These are phyloP conservation scores for Fusarium keratoplasticum DNA, from an alignment of 2,329 filamentous ascomycete species.

Conservation along the genomic window DNA sequence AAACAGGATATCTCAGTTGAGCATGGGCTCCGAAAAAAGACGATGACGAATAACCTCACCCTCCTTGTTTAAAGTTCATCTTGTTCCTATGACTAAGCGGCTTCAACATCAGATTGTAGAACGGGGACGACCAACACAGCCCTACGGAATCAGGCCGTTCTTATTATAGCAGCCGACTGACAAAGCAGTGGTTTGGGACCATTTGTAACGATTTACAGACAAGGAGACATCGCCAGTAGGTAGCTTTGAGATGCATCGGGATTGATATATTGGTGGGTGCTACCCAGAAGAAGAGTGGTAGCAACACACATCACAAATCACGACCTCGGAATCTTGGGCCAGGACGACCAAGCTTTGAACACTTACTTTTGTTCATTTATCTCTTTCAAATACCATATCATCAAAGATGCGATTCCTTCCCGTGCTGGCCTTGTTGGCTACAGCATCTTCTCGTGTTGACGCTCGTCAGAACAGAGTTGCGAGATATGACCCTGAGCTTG, in stretches of 20 bases:
- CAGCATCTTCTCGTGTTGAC: background rate
- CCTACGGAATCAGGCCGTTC: background rate
- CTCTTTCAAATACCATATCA: background rate
- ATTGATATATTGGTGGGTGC: background rate
- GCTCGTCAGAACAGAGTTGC: background rate
- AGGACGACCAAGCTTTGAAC: background rate
- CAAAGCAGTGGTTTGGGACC: background rate
- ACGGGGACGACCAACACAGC: background rate
- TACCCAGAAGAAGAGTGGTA: background rate
- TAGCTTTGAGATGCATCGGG: background rate
- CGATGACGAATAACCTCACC: background rate
- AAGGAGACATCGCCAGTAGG: background rate
- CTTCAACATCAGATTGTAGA: background rate
- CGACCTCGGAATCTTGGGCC: background rate
- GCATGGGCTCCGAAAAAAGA: background rate
- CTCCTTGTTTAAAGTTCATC: background rate
- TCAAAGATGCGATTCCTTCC: background rate
- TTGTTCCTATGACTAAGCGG: background rate
- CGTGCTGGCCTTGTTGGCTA: background rate
- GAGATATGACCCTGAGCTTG: background rate
- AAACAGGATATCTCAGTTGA: background rate
- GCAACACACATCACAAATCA: background rate
- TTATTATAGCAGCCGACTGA: background rate
- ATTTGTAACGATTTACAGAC: background rate
- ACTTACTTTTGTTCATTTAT: background rate